Evolutionary conservation across 2,329 filamentous ascomycete species (phyloP), one percentile per base, ranked within the genome.

Genomic region (Aspergillus udagawae): DNA sequence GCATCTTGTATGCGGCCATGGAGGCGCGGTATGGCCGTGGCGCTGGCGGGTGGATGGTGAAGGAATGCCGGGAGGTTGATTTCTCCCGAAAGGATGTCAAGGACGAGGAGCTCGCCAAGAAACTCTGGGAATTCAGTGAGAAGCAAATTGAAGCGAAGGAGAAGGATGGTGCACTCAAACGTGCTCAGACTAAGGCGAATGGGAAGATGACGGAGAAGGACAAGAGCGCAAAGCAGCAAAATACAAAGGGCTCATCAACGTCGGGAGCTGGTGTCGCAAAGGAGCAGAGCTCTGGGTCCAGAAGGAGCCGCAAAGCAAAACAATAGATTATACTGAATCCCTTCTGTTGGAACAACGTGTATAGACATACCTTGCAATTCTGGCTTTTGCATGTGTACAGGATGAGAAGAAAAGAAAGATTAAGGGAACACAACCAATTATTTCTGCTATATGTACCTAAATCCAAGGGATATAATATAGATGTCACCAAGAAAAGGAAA

Each of bases 41-140:
- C 1, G 68, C 75, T 1, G 90, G 90, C 8, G 90, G 88, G 0
- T 87, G 83, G 69, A 71, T 95, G 51, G 82, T 99, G 70, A 97
- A 97, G 75, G 95, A 97, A 74, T 97, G 93, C 71, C 86, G 84
- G 64, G 84, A 91, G 68, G 82, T 92, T 20, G 84, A 88, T 60
- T 88, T 86, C 72, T 82, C 87, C 27, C 82, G 90, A 53, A 80
- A 77, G 27, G 92, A 97, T 67, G 81, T 97, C 48, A 82, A 83
- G 62, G 89, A 96, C 69, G 92, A 95, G 62, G 83, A 83, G 21
- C 77, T 90, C 29, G 92, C 91, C 57, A 92, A 95, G 82, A 85
- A 87, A 71, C 79, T 99, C 17, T 99, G 93, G 93, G 85, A 95
- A 70, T 86, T 90, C 57, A 96, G 90, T 69, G 92, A 96, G 68